phyloP scores from a whole-genome alignment of 306 rosid genomes.

The Boehmeria nivea region DNA sequence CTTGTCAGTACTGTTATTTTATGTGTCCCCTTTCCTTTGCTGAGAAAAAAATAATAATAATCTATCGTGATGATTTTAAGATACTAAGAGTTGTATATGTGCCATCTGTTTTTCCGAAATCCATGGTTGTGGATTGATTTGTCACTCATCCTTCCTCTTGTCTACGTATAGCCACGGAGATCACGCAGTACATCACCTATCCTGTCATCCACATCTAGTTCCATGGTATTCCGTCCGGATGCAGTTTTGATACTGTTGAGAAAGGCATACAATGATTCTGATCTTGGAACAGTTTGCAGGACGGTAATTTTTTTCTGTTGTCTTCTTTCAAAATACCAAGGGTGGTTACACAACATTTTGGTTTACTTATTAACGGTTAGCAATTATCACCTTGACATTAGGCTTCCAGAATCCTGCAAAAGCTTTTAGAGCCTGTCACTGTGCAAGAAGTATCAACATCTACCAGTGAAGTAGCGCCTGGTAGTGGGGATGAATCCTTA shows the following conservation, averaged over 20 bases:
- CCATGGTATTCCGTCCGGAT: conserved; percentile 70
- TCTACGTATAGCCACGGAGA: conserved; percentile 64
- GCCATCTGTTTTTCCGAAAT: too few species aligned
- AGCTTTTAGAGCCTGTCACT: conserved; percentile 53
- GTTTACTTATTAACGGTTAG: conserved; percentile 12
- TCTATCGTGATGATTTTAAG: too few species aligned
- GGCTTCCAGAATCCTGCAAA: conserved; percentile 80
- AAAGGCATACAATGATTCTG: conserved; percentile 80
- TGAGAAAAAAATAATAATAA: too few species aligned
- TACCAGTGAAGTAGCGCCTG: conserved; percentile 41
- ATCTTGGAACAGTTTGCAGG: conserved; percentile 72
- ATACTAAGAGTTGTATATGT: too few species aligned
- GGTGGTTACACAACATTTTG: conserved; percentile 13
- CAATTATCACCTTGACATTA: conserved; percentile 32
- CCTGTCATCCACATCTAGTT: conserved; percentile 46
- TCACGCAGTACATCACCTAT: conserved; percentile 64
- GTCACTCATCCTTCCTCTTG: conserved; percentile 10
- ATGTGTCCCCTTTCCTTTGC: too few species aligned
- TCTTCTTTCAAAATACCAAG: conserved; percentile 1
- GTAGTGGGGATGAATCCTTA: conserved; percentile 37
- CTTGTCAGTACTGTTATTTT: too few species aligned
- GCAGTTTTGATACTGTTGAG: conserved; percentile 71
- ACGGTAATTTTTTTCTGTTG: conserved; percentile 45
- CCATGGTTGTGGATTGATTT: conserved; percentile 8
- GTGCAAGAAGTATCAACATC: conserved; percentile 46